These are phyloP conservation scores for Annulohypoxylon truncatum DNA, from an alignment of 2,329 filamentous ascomycete species.

Conservation along the genomic window DNA sequence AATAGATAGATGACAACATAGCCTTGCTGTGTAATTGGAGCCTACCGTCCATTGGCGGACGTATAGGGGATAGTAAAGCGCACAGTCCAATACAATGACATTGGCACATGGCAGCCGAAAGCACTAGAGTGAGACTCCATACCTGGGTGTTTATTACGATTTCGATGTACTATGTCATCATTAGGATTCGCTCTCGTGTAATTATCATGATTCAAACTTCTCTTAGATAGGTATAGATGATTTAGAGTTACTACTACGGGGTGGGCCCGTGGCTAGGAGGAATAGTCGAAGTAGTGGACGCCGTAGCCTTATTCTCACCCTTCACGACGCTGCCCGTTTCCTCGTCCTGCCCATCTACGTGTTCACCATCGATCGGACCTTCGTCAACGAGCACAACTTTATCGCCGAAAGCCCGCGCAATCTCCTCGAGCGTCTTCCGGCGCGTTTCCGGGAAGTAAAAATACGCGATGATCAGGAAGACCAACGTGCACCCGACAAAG, in stretches of 20 bases:
- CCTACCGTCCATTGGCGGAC: no score
- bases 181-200: no score
- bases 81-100: no score
- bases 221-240: no score
- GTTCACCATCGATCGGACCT: slow-evolving; percentile 24
- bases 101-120: no score
- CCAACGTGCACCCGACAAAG: slow-evolving; percentile 63
- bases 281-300: neutral
- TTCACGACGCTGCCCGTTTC: slow-evolving; percentile 29
- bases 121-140: no score
- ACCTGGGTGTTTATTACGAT: no score
- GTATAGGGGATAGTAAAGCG: no score
- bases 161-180: no score
- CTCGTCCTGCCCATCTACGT: slow-evolving; percentile 21
- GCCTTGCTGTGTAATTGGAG: no score
- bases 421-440: slow-evolving; percentile 45
- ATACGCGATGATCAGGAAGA: slow-evolving; percentile 64
- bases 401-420: slow-evolving; percentile 44
- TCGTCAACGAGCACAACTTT: slow-evolving; percentile 41
- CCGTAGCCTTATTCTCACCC: slow-evolving; percentile 9
- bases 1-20: no score
- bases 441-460: slow-evolving; percentile 63
- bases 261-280: slow-evolving; percentile 3
- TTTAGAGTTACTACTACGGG: slow-evolving; percentile 5
- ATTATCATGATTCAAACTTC: no score